phyloP scores from a whole-genome alignment of 2,329 filamentous ascomycete genomes.

The Trichophyton rubrum region DNA sequence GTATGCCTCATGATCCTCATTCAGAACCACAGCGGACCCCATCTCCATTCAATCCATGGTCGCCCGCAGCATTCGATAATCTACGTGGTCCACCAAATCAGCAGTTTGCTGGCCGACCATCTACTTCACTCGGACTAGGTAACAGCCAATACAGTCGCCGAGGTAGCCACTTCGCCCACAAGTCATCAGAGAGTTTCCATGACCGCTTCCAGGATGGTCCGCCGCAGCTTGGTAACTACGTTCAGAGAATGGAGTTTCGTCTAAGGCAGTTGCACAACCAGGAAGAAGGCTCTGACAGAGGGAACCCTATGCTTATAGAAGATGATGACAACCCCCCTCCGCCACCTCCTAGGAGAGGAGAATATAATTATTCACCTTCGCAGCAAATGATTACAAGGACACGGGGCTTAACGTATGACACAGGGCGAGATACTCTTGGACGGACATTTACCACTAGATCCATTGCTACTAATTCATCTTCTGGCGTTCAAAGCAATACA shows the following conservation, averaged over 20 bases:
- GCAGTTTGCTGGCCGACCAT: slow-evolving; percentile 40
- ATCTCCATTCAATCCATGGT: slow-evolving; percentile 62
- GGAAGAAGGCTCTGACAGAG: slow-evolving; percentile 31
- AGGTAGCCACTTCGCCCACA: slow-evolving; percentile 46
- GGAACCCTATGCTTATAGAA: slow-evolving; percentile 36
- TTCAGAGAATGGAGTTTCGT: slow-evolving; percentile 80
- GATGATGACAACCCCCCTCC: slow-evolving; percentile 44
- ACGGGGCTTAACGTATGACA: slow-evolving; percentile 50
- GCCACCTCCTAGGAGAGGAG: slow-evolving; percentile 46
- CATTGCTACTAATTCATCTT: slow-evolving; percentile 65
- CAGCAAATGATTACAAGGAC: slow-evolving; percentile 27
- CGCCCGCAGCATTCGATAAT: slow-evolving; percentile 69
- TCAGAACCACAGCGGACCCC: slow-evolving; percentile 42
- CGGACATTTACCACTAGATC: slow-evolving; percentile 84
- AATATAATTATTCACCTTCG: slow-evolving; percentile 21
- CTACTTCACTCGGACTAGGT: slow-evolving; percentile 62
- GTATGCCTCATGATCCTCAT: slow-evolving; percentile 43
- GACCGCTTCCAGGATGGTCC: slow-evolving; percentile 45
- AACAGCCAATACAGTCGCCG: slow-evolving; percentile 33
- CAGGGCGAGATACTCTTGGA: slow-evolving; percentile 55
- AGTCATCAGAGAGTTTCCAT: slow-evolving; percentile 34
- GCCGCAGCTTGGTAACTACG: slow-evolving; percentile 71
- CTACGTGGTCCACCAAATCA: slow-evolving; percentile 26
- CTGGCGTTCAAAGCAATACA: slow-evolving; percentile 53
- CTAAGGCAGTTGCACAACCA: slow-evolving; percentile 56